Evolutionary conservation across 169 alveolate genomes (phyloP), one percentile per base, ranked within the genome.

Genomic region (Plasmodium blacklocki): DNA sequence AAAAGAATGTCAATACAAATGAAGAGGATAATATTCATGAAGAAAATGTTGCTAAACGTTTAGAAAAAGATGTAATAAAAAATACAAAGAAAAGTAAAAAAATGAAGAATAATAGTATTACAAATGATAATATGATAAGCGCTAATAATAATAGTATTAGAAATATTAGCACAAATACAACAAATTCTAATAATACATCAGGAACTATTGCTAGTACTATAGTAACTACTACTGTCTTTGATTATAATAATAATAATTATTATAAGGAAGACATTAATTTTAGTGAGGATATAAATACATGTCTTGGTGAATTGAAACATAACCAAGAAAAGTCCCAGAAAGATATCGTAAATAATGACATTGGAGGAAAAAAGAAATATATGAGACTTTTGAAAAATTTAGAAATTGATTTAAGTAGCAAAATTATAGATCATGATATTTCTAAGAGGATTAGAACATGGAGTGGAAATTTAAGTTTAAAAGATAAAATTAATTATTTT

Each of bases 401-500:
- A 73, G 47, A 83, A 83, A 68, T 47, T 3, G 49, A 68, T 56
- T 21, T 83, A 67, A 63, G 85, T 2, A 68, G n/a, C 15, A 83
- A 83, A 56, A 56, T 32, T 50, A 52, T 83, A 58, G 73, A 83
- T 29, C 47, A 67, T 12, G 91, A 68, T 59, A 21, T 73, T 15
- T 94, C 85, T 11, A 93, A 90, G 39, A 92, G 96, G 63, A 74
- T 88, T 68, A 92, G 93, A 12, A 70, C 88, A 45, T 94, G 96
- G 96, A 91, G 94, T 23, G 89, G 32, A 12, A 83, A 83, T 47
- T 47, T 92, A 29, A 85, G 88, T 14, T 88, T 94, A 67, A 63
- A 70, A 49, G 93, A 94, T 32, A 94, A 94, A 78, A 90, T 94
- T 11, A 88, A 90, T 70, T 67, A 73, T 18, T 94, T 94, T 73